A percentile compares a stretch with the other conserved stretches of the same genome.
Evolutionary conservation across 2,329 filamentous ascomycete genomes (phyloP).

Genomic region (Sporothrix luriei): DNA sequence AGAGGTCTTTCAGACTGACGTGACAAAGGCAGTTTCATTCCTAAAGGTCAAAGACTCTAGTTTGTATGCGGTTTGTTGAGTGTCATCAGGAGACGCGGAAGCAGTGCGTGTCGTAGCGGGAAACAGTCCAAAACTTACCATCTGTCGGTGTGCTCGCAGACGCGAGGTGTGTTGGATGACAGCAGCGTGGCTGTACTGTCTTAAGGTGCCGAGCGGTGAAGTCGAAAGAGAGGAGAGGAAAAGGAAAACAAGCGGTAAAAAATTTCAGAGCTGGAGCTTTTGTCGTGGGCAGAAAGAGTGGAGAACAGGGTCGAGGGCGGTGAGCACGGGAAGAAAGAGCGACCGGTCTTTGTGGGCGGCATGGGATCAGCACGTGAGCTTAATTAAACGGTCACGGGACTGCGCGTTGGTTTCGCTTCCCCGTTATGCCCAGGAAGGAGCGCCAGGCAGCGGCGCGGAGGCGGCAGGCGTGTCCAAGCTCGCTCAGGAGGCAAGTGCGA

Average conservation of each 20-base stretch:
- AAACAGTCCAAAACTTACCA: constrained; percentile 39
- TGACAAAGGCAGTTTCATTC: constrained; percentile 85
- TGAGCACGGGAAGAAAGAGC: constrained; percentile 34
- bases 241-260: constrained; percentile 29
- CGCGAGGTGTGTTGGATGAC: neutral
- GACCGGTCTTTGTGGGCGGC: neutral
- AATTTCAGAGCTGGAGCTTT: constrained; percentile 34
- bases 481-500: neutral
- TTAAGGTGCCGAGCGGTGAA: neutral
- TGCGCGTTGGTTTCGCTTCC: constrained; percentile 40
- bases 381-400: constrained; percentile 39
- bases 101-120: constrained; percentile 35
- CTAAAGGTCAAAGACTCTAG: constrained; percentile 95
- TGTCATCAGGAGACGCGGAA: constrained; percentile 70
- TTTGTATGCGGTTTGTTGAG: constrained; percentile 82
- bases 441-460: neutral
- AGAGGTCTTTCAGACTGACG: constrained; percentile 78
- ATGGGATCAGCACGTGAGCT: neutral
- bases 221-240: constrained; percentile 30
- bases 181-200: neutral
- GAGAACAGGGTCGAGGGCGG: constrained; percentile 33
- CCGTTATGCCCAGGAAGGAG: constrained; percentile 1
- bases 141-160: constrained; percentile 16
- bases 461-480: constrained; percentile 18
- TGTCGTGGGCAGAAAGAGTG: constrained; percentile 27